Conservation (phyloP, 257 asterid species). For the Cruciata laevipes region DNA sequence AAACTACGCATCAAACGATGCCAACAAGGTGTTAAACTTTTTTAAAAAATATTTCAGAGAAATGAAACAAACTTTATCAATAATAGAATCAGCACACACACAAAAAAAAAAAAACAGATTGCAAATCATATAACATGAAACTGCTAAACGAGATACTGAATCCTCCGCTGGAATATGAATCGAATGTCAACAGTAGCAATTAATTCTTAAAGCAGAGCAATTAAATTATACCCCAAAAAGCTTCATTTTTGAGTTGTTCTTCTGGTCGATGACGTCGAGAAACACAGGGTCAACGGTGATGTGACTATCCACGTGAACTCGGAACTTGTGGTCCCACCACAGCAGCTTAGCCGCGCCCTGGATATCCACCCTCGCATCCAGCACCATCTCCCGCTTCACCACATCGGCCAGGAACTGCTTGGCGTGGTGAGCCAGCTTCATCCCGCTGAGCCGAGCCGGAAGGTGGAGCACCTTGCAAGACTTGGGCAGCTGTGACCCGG, state of each 20-base stretch:
- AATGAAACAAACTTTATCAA: background rate
- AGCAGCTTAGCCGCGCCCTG: slow-evolving; percentile 71
- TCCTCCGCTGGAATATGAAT: no score
- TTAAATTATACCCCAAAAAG: slow-evolving; percentile 26
- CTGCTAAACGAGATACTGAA: background rate
- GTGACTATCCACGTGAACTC: slow-evolving; percentile 91
- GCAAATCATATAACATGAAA: no score
- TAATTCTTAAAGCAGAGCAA: no score
- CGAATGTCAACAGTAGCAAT: no score
- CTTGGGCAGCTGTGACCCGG: slow-evolving; percentile 83
- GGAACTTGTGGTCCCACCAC: slow-evolving; percentile 85
- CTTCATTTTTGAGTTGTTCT: slow-evolving; percentile 51
- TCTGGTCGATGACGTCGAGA: slow-evolving; percentile 84
- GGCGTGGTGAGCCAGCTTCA: slow-evolving; percentile 62
- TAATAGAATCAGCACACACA: no score
- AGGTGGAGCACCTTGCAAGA: slow-evolving; percentile 85
- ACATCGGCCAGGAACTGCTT: slow-evolving; percentile 63
- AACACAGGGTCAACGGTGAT: slow-evolving; percentile 81
- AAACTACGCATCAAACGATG: no score
- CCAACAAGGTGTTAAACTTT: no score
- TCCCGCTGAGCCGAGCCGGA: slow-evolving; percentile 77
- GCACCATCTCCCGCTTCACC: slow-evolving; percentile 77
- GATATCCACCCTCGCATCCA: slow-evolving; percentile 72
- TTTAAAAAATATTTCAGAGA: no score
- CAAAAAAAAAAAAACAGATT: background rate